Conservation (phyloP, 768 basidiomycete genomes). For the Suillus placidus region DNA sequence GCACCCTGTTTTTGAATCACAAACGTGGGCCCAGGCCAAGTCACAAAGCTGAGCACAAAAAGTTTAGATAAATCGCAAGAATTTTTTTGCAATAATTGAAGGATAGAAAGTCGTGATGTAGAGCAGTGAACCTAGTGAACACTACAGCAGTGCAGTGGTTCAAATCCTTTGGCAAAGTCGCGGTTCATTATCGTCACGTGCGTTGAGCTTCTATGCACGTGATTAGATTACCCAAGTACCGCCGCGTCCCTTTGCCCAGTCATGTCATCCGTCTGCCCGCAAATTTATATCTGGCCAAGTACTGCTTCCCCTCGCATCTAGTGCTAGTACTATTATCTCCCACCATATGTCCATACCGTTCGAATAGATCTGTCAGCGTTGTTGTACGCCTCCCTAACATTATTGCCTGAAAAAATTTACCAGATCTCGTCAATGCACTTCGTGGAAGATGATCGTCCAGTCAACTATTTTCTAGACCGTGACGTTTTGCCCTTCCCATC, state of each 20-base stretch:
- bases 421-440: neutral
- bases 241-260: neutral
- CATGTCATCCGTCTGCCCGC: neutral
- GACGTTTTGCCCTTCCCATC: neutral
- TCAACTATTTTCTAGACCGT: neutral
- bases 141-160: no score
- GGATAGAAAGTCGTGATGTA: no score
- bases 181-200: conserved; percentile 39
- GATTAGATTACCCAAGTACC: neutral
- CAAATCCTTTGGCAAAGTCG: conserved; percentile 16
- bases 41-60: neutral
- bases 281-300: neutral
- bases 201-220: conserved; percentile 26
- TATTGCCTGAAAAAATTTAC: neutral
- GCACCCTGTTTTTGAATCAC: conserved; percentile 1
- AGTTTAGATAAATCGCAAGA: conserved; percentile 11
- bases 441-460: neutral
- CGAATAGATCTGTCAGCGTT: neutral
- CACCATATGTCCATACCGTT: neutral
- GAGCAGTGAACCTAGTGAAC: conserved; percentile 2
- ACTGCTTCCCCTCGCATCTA: no score
- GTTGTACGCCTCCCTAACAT: neutral
- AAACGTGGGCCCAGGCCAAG: conserved; percentile 1
- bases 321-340: no score
- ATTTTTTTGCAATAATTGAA: neutral